Evolutionary conservation across 1,284 basidiomycete genomes (phyloP).

Genomic region (Anthracocystis walkeri): DNA sequence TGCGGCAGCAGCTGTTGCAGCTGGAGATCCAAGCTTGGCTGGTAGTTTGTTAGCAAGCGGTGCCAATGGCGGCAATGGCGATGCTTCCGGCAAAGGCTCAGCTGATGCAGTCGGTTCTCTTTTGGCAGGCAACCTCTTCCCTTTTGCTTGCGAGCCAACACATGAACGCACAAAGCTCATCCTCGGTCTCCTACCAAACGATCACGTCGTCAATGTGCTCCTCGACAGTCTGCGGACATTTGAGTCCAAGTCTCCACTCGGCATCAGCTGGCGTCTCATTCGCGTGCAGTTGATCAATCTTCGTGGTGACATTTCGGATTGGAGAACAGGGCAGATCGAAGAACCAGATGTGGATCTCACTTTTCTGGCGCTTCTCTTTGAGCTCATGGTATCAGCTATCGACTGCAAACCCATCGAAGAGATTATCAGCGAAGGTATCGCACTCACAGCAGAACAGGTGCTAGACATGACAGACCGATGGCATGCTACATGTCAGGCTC

Average conservation of each 20-base stretch:
- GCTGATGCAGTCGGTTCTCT: slow-evolving; percentile 27
- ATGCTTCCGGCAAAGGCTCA: slow-evolving; percentile 2
- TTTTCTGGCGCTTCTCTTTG: slow-evolving; percentile 57
- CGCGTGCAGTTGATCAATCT: slow-evolving; percentile 58
- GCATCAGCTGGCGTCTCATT: slow-evolving; percentile 62
- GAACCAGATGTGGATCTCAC: slow-evolving; percentile 58
- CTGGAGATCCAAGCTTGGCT: slow-evolving; percentile 19
- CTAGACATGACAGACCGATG: slow-evolving; percentile 55
- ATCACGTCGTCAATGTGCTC: slow-evolving; percentile 60
- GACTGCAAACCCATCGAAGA: slow-evolving; percentile 56
- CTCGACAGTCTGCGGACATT: slow-evolving; percentile 58
- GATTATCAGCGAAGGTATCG: slow-evolving; percentile 58
- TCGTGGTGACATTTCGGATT: slow-evolving; percentile 58
- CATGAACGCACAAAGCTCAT: slow-evolving; percentile 47
- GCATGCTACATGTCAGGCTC: slow-evolving; percentile 53
- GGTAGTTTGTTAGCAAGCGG: slow-evolving; percentile 11
- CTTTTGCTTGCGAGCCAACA: slow-evolving; percentile 28
- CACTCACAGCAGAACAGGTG: slow-evolving; percentile 49
- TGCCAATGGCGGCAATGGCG: slow-evolving; percentile 5
- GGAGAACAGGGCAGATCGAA: slow-evolving; percentile 55
- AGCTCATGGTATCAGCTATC: slow-evolving; percentile 55
- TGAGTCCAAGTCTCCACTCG: slow-evolving; percentile 52
- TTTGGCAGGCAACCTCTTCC: slow-evolving; percentile 24
- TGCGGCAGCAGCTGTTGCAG: slow-evolving; percentile 18
- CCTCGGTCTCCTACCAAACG: slow-evolving; percentile 57